Percentiles rank a stretch among this genome's conserved stretches.
These are phyloP conservation scores for Takashimella tepidaria DNA, from an alignment of 1,284 basidiomycete species.

Conservation along the genomic window DNA sequence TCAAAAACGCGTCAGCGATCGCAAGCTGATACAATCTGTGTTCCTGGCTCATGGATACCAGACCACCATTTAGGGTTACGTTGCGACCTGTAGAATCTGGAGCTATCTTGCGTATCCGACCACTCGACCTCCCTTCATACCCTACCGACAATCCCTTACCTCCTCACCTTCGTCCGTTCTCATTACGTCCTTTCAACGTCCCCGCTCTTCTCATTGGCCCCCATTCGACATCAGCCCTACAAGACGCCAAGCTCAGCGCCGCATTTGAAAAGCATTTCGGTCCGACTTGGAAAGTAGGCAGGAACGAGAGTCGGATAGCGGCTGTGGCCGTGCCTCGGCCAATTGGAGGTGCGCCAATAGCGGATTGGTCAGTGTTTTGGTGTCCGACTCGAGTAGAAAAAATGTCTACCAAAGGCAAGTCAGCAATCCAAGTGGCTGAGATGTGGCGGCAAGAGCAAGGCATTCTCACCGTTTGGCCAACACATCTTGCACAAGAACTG, in stretches of 20 bases:
- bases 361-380: slow-evolving; percentile 35
- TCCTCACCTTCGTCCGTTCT: slow-evolving; percentile 3
- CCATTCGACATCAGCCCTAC: slow-evolving; percentile 7
- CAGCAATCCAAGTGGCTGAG: slow-evolving; percentile 9
- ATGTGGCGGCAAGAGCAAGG: slow-evolving; percentile 21
- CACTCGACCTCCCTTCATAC: not conserved
- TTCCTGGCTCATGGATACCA: too few relatives aligned
- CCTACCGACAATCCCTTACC: not conserved
- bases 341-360: slow-evolving; percentile 3
- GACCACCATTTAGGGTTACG: not conserved
- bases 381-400: slow-evolving; percentile 15
- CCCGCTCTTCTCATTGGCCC: slow-evolving; percentile 25
- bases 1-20: too few relatives aligned
- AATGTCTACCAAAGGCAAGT: not conserved
- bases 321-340: slow-evolving; percentile 8
- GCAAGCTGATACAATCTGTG: not conserved
- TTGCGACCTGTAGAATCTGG: not conserved
- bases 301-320: slow-evolving; percentile 14
- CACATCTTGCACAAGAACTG: slow-evolving; percentile 20
- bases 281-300: slow-evolving; percentile 20
- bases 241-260: slow-evolving; percentile 11
- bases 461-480: slow-evolving; percentile 39
- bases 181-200: slow-evolving; percentile 20
- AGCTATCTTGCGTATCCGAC: not conserved
- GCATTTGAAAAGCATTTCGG: slow-evolving; percentile 24